Percentiles rank a stretch among this genome's conserved stretches.
Evolutionary conservation across 805 yeast species (phyloP).

Genomic region (Suhomyces pyralidae): DNA sequence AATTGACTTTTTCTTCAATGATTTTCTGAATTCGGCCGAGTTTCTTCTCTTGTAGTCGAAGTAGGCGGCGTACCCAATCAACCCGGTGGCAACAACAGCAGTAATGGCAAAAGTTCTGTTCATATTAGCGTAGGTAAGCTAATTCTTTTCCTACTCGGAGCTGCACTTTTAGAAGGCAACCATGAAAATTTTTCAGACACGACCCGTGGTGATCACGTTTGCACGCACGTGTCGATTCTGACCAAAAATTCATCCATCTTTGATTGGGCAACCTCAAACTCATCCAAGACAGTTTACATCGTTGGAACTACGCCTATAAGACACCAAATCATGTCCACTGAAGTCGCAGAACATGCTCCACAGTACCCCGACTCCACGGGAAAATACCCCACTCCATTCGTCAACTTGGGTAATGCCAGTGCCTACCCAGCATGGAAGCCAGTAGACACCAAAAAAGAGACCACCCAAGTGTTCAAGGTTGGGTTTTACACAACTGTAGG

Average conservation of each 20-base stretch:
- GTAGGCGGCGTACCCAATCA: slow-evolving; percentile 74
- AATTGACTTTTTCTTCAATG: slow-evolving; percentile 61
- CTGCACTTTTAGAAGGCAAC: neutral
- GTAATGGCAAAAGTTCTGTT: slow-evolving; percentile 31
- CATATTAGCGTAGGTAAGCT: slow-evolving; percentile 15
- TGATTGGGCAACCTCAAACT: slow-evolving; percentile 3
- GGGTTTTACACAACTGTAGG: slow-evolving; percentile 46
- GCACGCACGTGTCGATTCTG: neutral
- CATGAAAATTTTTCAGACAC: slow-evolving; percentile 1
- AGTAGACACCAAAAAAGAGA: slow-evolving; percentile 51
- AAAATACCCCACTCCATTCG: slow-evolving; percentile 43
- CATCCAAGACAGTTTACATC: neutral
- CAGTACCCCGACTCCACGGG: slow-evolving; percentile 35
- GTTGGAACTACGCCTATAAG: neutral
- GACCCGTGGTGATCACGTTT: slow-evolving; percentile 1
- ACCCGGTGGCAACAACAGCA: slow-evolving; percentile 50
- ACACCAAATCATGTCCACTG: neutral
- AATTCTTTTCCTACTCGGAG: neutral
- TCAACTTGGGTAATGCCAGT: slow-evolving; percentile 32
- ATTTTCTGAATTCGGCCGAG: slow-evolving; percentile 75
- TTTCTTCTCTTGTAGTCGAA: slow-evolving; percentile 91
- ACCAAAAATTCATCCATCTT: neutral
- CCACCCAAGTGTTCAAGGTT: slow-evolving; percentile 47
- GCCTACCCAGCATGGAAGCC: slow-evolving; percentile 52
- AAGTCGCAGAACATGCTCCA: neutral